A percentile compares a stretch with the other conserved stretches of the same genome.
Evolutionary conservation across 202 grass and related monocot species (phyloP).

Genomic region (Panicum hallii): DNA sequence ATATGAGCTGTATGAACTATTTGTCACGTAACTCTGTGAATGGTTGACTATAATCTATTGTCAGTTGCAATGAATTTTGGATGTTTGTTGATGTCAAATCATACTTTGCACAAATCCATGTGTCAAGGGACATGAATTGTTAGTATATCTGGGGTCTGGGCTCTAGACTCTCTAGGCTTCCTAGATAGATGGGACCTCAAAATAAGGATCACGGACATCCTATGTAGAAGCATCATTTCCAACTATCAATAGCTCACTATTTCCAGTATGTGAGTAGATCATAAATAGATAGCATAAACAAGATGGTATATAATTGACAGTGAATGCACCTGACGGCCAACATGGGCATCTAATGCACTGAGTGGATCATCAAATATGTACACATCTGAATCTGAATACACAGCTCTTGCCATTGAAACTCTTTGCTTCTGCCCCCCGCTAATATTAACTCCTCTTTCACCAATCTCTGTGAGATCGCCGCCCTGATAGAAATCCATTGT

Average conservation of each 20-base stretch:
- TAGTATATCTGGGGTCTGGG: not conserved
- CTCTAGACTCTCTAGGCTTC: not conserved
- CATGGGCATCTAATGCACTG: conserved; percentile 98
- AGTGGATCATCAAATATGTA: conserved; percentile 99
- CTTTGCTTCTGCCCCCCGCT: conserved; percentile 99
- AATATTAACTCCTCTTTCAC: conserved; percentile 99
- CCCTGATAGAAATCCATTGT: conserved; percentile 59
- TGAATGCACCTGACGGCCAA: conserved; percentile 90
- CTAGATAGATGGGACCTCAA: conserved; percentile 2
- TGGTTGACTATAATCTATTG: conserved; percentile 4
- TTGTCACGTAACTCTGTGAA: conserved; percentile 11
- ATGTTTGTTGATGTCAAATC: conserved; percentile 6
- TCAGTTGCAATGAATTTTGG: not conserved
- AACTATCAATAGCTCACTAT: not conserved
- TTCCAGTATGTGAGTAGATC: conserved; percentile 1
- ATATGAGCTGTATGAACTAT: conserved; percentile 29
- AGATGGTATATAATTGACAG: not conserved
- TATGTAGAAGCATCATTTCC: conserved; percentile 1
- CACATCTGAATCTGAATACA: conserved; percentile 97
- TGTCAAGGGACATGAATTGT: conserved; percentile 15
- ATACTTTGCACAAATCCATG: conserved; percentile 18
- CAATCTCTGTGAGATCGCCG: conserved; percentile 97
- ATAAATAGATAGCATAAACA: conserved; percentile 28
- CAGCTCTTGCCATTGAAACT: conserved; percentile 99
- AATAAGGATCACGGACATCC: conserved; percentile 25